Percentiles rank a stretch among this genome's conserved stretches.
Conservation (phyloP, 2,329 filamentous ascomycete genomes). For the Neonectria faginata region DNA sequence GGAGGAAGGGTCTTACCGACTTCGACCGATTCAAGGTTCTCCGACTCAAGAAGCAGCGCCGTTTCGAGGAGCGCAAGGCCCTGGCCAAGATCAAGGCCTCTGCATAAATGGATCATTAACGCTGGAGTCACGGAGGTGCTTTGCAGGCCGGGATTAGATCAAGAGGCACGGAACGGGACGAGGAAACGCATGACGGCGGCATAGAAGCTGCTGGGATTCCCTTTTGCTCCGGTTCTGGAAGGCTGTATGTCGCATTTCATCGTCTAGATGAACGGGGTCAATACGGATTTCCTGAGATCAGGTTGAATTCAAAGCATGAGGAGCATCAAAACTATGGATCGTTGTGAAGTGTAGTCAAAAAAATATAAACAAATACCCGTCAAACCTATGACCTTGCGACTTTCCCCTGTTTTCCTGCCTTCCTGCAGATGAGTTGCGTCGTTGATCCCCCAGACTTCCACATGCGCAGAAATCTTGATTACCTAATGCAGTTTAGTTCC, state of each 20-base stretch:
- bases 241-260: conserved; percentile 74
- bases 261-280: conserved; percentile 73
- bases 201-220: conserved; percentile 69
- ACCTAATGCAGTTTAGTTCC: conserved; percentile 56
- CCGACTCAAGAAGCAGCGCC: conserved; percentile 99
- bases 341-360: conserved; percentile 50
- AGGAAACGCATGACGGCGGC: conserved; percentile 53
- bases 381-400: conserved; percentile 23
- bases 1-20: conserved; percentile 92
- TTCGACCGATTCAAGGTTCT: conserved; percentile 99
- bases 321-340: conserved; percentile 47
- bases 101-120: conserved; percentile 68
- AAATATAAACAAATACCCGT: conserved; percentile 47
- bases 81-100: conserved; percentile 91
- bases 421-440: conserved; percentile 25
- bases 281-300: conserved; percentile 69
- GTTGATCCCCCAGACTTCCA: conserved; percentile 19
- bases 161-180: conserved; percentile 52
- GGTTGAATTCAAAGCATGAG: conserved; percentile 55
- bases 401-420: conserved; percentile 6
- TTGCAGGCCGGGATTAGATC: conserved; percentile 53
- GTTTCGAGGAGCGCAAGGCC: conserved; percentile 97
- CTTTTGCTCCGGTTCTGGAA: conserved; percentile 68
- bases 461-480: conserved; percentile 47
- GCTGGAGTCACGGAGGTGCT: conserved; percentile 50